Base-by-base conservation (phyloP, 345 rosid genomes). In the Populus nigra region DNA sequence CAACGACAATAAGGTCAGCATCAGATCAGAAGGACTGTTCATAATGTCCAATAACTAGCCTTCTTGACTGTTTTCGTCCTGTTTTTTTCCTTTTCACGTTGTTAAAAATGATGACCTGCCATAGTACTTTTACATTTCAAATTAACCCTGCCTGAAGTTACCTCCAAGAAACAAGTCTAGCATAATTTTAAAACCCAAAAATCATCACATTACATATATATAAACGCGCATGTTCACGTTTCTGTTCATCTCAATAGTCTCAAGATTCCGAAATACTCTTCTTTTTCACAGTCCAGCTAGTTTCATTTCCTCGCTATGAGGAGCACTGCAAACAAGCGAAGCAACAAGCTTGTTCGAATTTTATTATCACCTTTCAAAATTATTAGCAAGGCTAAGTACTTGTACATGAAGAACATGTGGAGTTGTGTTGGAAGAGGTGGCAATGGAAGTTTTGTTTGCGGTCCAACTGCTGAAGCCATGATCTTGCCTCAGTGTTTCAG, bases 331-430 rank as follows among this genome's bases (percentile, higher is more conserved):
- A 45, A 69, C 27, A 17, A 39, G 72, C 73, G 33, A 62, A 79
- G 66, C n/a, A 80, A 78, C 9, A 49, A 67, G 63, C 38, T 79
- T 8, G 47, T 50, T 43, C 69, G 53, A 49, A 70, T 35, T 31
- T 23, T 79, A 61, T 73, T 47, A 49, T 73, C 76, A 57, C 80
- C 83, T 49, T 50, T 38, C 41, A 74, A 20, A 74, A 47, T 69
- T 59, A 68, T 84, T 23, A 49, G 38, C 75, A 76, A 74, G 74
- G 79, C 77, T 7, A 76, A 59, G 74, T 81, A 67, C 61, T 82
- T 82, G 1, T 84, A 79, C 65, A 47, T 76, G 20, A 79, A 79
- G 38, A 25, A 79, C 55, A 66, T 71, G 81, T 62, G 69, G 74
- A 75, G 74, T 7, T 79, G 76, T 11, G 78, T 76, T 7, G 71